Conservation (phyloP, 768 basidiomycete genomes). For the Suillus bovinus region DNA sequence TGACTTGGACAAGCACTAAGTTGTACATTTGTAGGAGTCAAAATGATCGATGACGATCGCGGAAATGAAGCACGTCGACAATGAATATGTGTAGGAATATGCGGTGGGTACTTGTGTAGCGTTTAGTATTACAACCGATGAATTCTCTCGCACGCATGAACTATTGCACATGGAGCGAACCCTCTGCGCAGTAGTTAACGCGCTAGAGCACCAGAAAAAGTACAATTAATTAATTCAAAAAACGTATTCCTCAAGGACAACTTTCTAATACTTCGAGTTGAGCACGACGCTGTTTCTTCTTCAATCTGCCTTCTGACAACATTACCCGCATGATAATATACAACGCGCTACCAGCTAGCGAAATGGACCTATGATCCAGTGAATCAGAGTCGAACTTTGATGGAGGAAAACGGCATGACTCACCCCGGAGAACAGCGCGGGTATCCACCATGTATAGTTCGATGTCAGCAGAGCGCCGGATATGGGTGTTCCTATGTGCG, state of each 20-base stretch:
- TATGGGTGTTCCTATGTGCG: slow-evolving; percentile 54
- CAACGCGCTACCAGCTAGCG: not conserved
- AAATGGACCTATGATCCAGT: not conserved
- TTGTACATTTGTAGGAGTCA: too few species aligned
- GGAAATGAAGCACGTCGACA: too few species aligned
- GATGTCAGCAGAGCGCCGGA: slow-evolving; percentile 56
- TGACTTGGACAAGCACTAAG: too few species aligned
- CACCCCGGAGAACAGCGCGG: slow-evolving; percentile 51
- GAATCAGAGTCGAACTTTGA: not conserved
- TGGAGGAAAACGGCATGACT: not conserved
- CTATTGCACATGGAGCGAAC: too few species aligned
- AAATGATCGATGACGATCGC: too few species aligned
- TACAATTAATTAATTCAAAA: too few species aligned
- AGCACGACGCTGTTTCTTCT: not conserved
- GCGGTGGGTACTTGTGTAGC: too few species aligned
- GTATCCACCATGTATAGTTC: slow-evolving; percentile 56
- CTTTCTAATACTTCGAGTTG: not conserved
- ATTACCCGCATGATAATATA: not conserved
- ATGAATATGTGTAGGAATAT: too few species aligned
- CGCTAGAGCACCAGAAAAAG: too few species aligned
- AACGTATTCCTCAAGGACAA: not conserved
- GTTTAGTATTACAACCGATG: too few species aligned
- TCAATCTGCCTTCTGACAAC: not conserved
- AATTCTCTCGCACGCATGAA: too few species aligned
- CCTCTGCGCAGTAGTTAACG: not conserved